Evolutionary conservation across 1,139 yeast genomes (phyloP), one percentile per base, ranked within the genome.

Genomic region (Trichomonascaceae sp.): DNA sequence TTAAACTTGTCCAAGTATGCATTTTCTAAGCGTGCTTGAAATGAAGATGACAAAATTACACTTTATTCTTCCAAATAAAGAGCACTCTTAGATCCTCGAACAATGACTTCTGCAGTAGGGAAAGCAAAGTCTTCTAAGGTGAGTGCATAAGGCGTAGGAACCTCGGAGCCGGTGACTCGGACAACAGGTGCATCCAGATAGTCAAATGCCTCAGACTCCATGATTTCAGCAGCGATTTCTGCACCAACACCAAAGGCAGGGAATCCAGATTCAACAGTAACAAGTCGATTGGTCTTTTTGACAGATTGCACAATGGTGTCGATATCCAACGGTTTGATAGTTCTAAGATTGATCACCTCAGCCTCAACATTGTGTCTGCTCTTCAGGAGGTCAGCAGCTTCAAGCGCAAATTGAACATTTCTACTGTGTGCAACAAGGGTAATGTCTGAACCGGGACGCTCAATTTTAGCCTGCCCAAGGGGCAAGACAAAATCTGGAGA

Each of bases 121-220:
- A 95, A 93, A 56, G 99, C 97, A 72, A 93, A 88, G 77, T 87
- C 95, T 81, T 95, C 99, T 71, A 95, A 83, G 76, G 87, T 95
- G 74, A 84, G 82, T 65, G 97, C 96, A 72, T 95, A 95, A 62
- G 99, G 99, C 65, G 99, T 95, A 72, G 99, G 99, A 43, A 91
- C 97, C 77, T 95, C 99, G 70, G 98, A 95, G 74, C 99, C 99
- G 58, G 99, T 95, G 68, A 91, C 95, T 81, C 99, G 89, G 77
- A 87, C 96, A 63, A 93, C 93, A 64, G 99, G 99, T 60, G 99
- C 96, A 74, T 95, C 99, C 73, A 95, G 83, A 82, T 90, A 88
- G 76, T 95, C 99, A 66, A 93, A 93, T 55, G 96, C 98, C 75
- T 91, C 98, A 55, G 96, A 84, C 78, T 95, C 99, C 97, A 93